phyloP scores from a whole-genome alignment of 2,329 filamentous ascomycete genomes.

The Podosphaera aphanis region DNA sequence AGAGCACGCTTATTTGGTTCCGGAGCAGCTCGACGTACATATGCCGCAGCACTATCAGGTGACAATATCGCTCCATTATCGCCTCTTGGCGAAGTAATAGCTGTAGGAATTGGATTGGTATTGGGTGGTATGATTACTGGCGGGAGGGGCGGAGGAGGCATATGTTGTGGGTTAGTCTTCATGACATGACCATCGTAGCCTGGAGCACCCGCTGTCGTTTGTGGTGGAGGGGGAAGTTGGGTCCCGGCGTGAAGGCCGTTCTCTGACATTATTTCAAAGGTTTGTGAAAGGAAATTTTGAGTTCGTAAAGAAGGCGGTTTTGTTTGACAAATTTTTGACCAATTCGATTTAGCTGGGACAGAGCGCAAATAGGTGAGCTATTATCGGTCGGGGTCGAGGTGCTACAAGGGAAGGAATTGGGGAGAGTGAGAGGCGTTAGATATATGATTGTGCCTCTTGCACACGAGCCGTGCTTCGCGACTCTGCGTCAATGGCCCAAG shows the following conservation, averaged over 20 bases:
- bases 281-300: neutral
- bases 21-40: slow-evolving; percentile 71
- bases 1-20: slow-evolving; percentile 97
- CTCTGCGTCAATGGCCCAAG: neutral
- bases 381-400: neutral
- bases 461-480: neutral
- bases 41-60: slow-evolving; percentile 58
- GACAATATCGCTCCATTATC: slow-evolving; percentile 51
- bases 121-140: slow-evolving; percentile 77
- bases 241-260: slow-evolving; percentile 37
- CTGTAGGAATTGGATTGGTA: slow-evolving; percentile 82
- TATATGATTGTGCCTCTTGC: slow-evolving; percentile 5
- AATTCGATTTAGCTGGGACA: neutral
- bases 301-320: neutral
- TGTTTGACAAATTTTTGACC: neutral
- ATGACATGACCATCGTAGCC: slow-evolving; percentile 37
- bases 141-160: slow-evolving; percentile 75
- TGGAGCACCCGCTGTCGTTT: slow-evolving; percentile 56
- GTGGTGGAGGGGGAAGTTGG: slow-evolving; percentile 43
- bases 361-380: neutral
- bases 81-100: slow-evolving; percentile 68
- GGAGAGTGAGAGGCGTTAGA: slow-evolving; percentile 8
- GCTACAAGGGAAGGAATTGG: slow-evolving; percentile 6
- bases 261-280: slow-evolving; percentile 42
- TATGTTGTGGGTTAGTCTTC: slow-evolving; percentile 47